Percentiles rank a stretch among this genome's conserved stretches.
Evolutionary conservation across 2,329 filamentous ascomycete species (phyloP).

Genomic region (Penicillium paneum): DNA sequence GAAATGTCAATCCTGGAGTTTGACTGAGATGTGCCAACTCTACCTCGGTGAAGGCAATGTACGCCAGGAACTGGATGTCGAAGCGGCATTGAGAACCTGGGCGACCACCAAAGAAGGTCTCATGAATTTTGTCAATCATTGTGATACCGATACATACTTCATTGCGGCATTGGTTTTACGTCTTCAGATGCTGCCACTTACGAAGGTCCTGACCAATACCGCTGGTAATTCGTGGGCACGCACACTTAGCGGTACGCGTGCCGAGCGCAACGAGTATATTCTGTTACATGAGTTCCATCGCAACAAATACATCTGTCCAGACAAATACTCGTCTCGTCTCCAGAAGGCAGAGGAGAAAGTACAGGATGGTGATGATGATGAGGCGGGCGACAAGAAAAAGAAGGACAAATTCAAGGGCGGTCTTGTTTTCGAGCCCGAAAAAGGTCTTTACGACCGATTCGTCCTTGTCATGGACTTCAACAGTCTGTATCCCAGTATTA

Average conservation of each 20-base stretch:
- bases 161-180: slow-evolving; percentile 85
- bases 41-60: slow-evolving; percentile 72
- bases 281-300: slow-evolving; percentile 91
- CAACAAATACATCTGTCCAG: slow-evolving; percentile 96
- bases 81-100: slow-evolving; percentile 82
- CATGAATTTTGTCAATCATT: slow-evolving; percentile 90
- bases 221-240: slow-evolving; percentile 98
- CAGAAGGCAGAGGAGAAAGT: slow-evolving; percentile 69
- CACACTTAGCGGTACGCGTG: slow-evolving; percentile 90
- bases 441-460: slow-evolving; percentile 96
- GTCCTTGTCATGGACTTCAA: slow-evolving; percentile 99
- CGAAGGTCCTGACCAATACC: slow-evolving; percentile 92
- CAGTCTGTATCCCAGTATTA: slow-evolving; percentile 96
- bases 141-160: slow-evolving; percentile 93
- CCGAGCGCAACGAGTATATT: slow-evolving; percentile 99
- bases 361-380: slow-evolving; percentile 62
- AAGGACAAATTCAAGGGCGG: slow-evolving; percentile 99
- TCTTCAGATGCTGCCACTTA: slow-evolving; percentile 87
- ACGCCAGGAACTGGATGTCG: slow-evolving; percentile 83
- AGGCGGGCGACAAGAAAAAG: slow-evolving; percentile 75
- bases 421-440: slow-evolving; percentile 96
- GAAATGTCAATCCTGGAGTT: slow-evolving; percentile 96
- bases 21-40: slow-evolving; percentile 95
- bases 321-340: slow-evolving; percentile 82
- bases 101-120: slow-evolving; percentile 77